Evolutionary conservation across 2,329 filamentous ascomycete genomes (phyloP).

Genomic region (Ascochyta viciae-villosae): DNA sequence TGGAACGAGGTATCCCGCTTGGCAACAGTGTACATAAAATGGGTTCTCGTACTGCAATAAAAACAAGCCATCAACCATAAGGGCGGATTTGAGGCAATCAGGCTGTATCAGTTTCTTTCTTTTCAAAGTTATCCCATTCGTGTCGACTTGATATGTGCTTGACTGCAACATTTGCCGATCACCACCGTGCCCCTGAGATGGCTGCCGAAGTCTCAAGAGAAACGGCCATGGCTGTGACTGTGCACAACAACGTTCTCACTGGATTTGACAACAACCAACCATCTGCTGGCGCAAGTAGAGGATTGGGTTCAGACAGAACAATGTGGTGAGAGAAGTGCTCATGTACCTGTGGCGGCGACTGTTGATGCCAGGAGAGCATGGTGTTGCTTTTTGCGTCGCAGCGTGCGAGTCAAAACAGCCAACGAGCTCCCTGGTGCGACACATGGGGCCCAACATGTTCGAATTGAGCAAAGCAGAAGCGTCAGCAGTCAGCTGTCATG

Average conservation of each 20-base stretch:
- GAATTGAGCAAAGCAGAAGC: neutral
- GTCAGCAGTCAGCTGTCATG: constrained; percentile 5
- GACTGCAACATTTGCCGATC: neutral
- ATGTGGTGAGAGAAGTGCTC: no score
- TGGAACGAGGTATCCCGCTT: no score
- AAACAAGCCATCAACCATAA: no score
- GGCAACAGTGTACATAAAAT: no score
- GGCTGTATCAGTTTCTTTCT: no score
- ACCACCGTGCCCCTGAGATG: neutral
- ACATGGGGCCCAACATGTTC: neutral
- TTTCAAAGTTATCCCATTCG: no score
- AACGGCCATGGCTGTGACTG: neutral
- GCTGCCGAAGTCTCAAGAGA: neutral
- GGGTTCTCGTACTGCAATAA: no score
- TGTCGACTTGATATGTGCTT: no score
- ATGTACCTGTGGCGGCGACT: no score
- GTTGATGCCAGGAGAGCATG: neutral
- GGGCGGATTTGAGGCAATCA: no score
- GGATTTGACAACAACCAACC: neutral
- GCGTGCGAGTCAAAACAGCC: constrained; percentile 6
- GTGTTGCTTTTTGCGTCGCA: constrained; percentile 11
- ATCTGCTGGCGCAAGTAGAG: neutral
- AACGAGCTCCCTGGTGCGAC: constrained; percentile 12
- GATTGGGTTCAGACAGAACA: neutral
- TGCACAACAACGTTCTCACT: neutral